Base-by-base conservation (phyloP, 108 stramenopile species). In the Fistulifera solaris region DNA sequence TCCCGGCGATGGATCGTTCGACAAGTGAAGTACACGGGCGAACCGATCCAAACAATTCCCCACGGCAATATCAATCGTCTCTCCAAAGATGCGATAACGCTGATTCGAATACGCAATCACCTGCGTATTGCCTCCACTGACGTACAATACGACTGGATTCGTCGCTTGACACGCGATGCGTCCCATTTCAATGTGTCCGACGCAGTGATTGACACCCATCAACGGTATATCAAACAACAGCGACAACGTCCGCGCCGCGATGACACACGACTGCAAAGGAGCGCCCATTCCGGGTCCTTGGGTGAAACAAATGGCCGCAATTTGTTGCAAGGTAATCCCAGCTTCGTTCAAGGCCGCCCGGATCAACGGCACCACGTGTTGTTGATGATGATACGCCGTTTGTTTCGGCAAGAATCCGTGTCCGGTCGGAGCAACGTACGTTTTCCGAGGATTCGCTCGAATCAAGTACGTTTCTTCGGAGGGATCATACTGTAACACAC, bases 121-220 rank as follows among this genome's bases (percentile, higher is more conserved):
- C 73, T 98, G 97, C 13, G 98, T 97, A 68, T 99, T 99, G 0
- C 99, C 99, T 5, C 99, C 99, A 54, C 80, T 83, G 2, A 99
- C 99, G 52, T 99, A 99, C 44, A 99, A 60, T 0, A 97, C 93
- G 0, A 99, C 97, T 0, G 99, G 99, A 62, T 98, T 86, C 22
- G 72, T 21, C 2, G 80, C 68, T 13, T 68, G 73, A 2, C 93
- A 92, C 13, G 93, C 94, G 43, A 96, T 77, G 25, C 99, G 79
- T 21, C 97, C 99, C 99, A 99, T 99, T 87, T 99, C 99, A 58
- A 99, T 97, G 67, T 99, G 99, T 14, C 87, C 99, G 3, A 99
- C 93, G 74, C 99, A 99, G 64, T 99, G 99, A 75, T 99, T 99
- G 62, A 96, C 95, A 0, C 77, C 92, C 1, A 99, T 73, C 35